Evolutionary conservation across 176 grass and related monocot species (phyloP), one percentile per base, ranked within the genome.

Genomic region (Carex scoparia): DNA sequence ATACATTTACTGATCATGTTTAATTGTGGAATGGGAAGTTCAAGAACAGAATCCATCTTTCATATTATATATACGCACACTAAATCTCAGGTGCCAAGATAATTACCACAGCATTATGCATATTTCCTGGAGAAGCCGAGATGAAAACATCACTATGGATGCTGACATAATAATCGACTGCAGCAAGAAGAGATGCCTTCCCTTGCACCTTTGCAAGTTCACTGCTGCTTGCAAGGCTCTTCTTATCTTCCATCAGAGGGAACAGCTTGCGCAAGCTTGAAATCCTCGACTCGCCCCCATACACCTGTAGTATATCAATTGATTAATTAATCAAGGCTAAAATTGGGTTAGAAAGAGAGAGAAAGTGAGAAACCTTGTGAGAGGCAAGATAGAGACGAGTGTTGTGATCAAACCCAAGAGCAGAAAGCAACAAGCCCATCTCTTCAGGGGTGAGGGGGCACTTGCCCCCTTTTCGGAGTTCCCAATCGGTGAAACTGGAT

Each of bases 51-150:
- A 33, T 33, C 3, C 12, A 33, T 78, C 74, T 78, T 57, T 56
- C 48, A 78, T 57, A 2, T 44, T 54, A 51, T 13, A 57, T 33
- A 33, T 35, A 78, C 8, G 5, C 11, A 57, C 5, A 57, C 12
- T 33, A 57, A 57, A 56, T 57, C 74, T 57, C 51, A 32, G n/a
- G 40, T n/a, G n/a, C 6, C 46, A 49, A 74, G 19, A 4, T 64
- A 79, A 31, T 92, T 92, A 94, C 95, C 69, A 98, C 70, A 77
- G 95, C 95, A 89, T 98, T 94, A 74, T 98, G 95, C 93, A 94
- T 98, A 57, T 98, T 98, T 48, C 95, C 92, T 62, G 95, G 91
- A 33, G 95, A 98, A 2, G 95, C 95, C 0, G 95, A 94, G 38
- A 98, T 92, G 84, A 98, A 98, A 61, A 98, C 80, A 15, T 98